Base-by-base conservation (phyloP, 2,329 filamentous ascomycete genomes). In the Nemania abortiva region DNA sequence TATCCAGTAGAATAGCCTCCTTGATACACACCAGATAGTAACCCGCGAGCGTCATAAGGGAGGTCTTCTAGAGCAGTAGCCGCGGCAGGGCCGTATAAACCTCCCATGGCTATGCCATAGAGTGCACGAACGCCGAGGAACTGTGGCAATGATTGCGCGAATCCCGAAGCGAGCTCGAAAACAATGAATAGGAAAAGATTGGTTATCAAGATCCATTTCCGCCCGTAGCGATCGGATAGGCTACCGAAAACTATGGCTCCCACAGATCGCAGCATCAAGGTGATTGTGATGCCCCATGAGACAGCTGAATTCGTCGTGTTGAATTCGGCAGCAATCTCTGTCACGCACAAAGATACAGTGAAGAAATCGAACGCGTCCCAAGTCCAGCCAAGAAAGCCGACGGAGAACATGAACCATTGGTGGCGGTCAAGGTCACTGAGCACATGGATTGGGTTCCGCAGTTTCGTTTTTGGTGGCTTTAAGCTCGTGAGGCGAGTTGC, bases 401-500 rank as follows among this genome's bases (percentile, higher is more conserved):
- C 66, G 18, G 61, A 42, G 59, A 73, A 78, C 77, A 78, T 73
- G 31, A 74, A 71, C 76, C 76, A 78, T 63, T 78, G 77, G 45
- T 78, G 77, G 18, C 70, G 55, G 62, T 78, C 73, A 6, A 78
- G 72, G 10, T 77, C 74, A 11, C 66, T 37, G 15, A 78, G 68
- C 47, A 78, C 72, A n/a, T 65, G 37, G 22, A 73, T 70, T 1
- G 77, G 77, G 27, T 77, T 76, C 64, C 74, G 74, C 27, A 78
- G 63, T 54, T 72, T 66, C 9, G 74, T 57, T 68, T 70, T 73
- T 3, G 77, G 79, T 3, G 80, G 80, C 50, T 74, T 78, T 1
- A 81, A 72, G 63, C 76, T 81, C 27, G 79, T 75, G 5, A 74
- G 29, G 18, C 79, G 75, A 24, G 79, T 79, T 24, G 74, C 68